Evolutionary conservation across 1,139 yeast species (phyloP), one percentile per base, ranked within the genome.

Genomic region (Fermentozyma sake): DNA sequence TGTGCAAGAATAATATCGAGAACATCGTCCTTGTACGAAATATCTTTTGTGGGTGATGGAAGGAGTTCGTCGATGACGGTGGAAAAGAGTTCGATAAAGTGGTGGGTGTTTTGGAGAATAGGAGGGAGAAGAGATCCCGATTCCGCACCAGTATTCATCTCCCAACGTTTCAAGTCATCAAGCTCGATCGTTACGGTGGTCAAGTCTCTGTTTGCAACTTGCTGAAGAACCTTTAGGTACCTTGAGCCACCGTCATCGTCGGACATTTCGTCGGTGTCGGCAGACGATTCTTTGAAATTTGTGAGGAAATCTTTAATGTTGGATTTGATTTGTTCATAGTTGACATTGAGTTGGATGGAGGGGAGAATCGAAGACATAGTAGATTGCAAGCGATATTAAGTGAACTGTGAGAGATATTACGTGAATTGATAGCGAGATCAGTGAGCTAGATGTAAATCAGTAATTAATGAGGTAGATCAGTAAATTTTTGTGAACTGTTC

Each of bases 1-100:
- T 91, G 97, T 48, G 85, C 89, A 41, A 89, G 68, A 34, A 93
- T 86, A 33, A 91, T 95, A 50, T 93, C 98, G 44, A 93, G 63
- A 7, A 91, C 97, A 43, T 86, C 95, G 51, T 87, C 96, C 43
- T 79, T 78, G 54, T 83, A 85, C 26, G 79, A 64, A 29, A 89
- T 67, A 40, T 85, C 91, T 31, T 67, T 69, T 3, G 93, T 79
- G 13, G 96, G 86, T 35, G 68, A 68, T 0, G 98, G 98, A 76
- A 91, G 74, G 32, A 85, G 58, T 31, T 76, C 79, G 56, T 93
- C 98, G 26, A 84, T 74, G 7, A 78, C 80, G 24, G 66, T 62
- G 31, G 86, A 72, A 50, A 91, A 83, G 19, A 91, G 52, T 44
- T 89, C 97, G 19, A 78, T 58, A 46, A 80, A 91, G 44, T 86